Conservation (phyloP, 805 yeast species). For the Lachancea sp. region DNA sequence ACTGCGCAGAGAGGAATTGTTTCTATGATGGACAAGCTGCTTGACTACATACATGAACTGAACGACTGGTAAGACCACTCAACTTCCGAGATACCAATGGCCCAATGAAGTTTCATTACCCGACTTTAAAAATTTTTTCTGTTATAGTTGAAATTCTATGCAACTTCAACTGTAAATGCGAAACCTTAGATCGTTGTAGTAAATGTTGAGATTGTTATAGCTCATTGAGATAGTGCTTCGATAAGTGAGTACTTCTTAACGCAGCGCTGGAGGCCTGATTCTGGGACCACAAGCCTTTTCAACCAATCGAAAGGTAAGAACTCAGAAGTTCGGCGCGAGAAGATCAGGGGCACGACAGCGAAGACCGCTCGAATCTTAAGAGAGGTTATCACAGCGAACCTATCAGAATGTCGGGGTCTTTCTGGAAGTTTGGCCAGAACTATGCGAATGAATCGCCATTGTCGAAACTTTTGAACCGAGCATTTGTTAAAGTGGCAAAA, state of each 20-base stretch:
- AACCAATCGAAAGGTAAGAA: neutral
- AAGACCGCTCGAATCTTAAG: neutral
- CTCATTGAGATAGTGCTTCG: neutral
- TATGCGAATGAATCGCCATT: constrained; percentile 50
- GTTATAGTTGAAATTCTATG: neutral
- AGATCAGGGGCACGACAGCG: constrained; percentile 5
- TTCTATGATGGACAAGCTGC: constrained; percentile 18
- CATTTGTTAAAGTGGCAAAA: constrained; percentile 25
- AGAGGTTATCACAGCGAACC: neutral
- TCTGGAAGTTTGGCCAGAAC: constrained; percentile 58
- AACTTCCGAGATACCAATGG: too few species aligned
- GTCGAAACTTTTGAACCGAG: constrained; percentile 39
- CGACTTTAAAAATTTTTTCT: constrained; percentile 10
- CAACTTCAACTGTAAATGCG: neutral
- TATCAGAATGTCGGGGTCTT: constrained; percentile 38
- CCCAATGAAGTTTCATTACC: constrained; percentile 12
- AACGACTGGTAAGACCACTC: neutral
- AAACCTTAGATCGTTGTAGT: neutral
- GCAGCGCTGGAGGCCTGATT: neutral
- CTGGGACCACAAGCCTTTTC: neutral
- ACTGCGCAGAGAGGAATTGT: constrained; percentile 21
- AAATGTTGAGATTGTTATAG: neutral
- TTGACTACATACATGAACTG: constrained; percentile 21
- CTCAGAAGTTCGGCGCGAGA: neutral
- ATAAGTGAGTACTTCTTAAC: neutral